Percentiles rank a stretch among this genome's conserved stretches.
Conservation (phyloP, 2,329 filamentous ascomycete genomes). For the Fusarium mexicanum region DNA sequence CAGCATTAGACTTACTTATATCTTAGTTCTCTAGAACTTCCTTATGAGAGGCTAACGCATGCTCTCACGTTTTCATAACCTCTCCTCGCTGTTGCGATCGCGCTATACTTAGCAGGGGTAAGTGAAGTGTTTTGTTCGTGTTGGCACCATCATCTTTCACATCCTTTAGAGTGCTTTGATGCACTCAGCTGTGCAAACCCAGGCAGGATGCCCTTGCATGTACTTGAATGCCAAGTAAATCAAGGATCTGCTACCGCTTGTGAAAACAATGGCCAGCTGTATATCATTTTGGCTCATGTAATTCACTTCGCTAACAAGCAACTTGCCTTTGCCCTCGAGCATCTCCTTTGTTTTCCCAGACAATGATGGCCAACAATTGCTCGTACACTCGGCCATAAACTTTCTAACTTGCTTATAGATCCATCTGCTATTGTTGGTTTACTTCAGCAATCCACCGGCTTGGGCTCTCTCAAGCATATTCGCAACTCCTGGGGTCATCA, state of each 20-base stretch:
- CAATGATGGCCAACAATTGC: not conserved
- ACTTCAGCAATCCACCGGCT: not conserved
- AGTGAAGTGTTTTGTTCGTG: conserved; percentile 20
- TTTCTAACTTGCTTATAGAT: conserved; percentile 14
- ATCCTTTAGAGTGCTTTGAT: not conserved
- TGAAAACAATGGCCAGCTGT: not conserved
- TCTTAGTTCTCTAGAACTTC: not conserved
- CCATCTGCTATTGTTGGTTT: not conserved
- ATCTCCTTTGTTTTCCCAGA: not conserved
- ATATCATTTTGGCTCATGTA: not conserved
- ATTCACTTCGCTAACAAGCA: conserved; percentile 2
- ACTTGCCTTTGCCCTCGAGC: not conserved
- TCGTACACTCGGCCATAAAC: not conserved
- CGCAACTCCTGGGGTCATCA: conserved; percentile 29
- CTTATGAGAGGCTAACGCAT: not conserved
- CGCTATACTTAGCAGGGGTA: conserved; percentile 31
- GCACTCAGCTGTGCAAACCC: not conserved
- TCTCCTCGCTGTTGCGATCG: conserved; percentile 17
- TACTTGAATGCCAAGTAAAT: not conserved
- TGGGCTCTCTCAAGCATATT: conserved; percentile 6
- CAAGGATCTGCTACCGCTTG: not conserved
- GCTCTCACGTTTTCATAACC: not conserved
- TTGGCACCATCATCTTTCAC: not conserved
- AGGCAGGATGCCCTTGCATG: not conserved
- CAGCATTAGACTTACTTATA: not conserved